Base-by-base conservation (phyloP, 2,329 filamentous ascomycete species). In the Hymenoscyphus occultus region DNA sequence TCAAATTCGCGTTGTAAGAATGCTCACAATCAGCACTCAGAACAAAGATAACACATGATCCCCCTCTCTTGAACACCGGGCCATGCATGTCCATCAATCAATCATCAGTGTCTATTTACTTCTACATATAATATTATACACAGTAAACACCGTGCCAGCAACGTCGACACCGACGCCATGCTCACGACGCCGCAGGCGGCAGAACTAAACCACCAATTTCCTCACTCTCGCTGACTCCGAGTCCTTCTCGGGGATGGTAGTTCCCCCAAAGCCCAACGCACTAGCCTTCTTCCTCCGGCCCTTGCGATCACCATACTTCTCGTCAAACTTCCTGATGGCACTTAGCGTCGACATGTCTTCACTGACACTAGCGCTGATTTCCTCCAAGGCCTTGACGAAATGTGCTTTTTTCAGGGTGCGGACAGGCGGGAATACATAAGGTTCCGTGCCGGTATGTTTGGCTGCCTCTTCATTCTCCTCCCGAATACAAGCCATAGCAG, bases 301-400 rank as follows among this genome's bases (percentile, higher is more conserved):
- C 73, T 86, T 89, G 42, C 89, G 85, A 75, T 97, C 93, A 32
- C 95, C 94, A 76, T 93, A 99, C 76, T 94, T 90, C 78, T 97
- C 92, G 75, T 99, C 95, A 74, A 98, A 99, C 78, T 96, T 96
- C 72, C 92, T 86, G 72, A 99, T 97, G 13, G 91, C 91, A 69
- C 87, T 86, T 68, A 99, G 80, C 39, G 87, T 92, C 59, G 86
- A 83, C 94, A 97, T 98, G 74, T 99, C 93, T 77, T 97, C 94
- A 72, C 87, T 93, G 70, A 97, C 93, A 72, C 91, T 96, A 0
- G 95, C 93, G 64, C 90, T 91, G 71, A 99, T 97, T 77, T 98
- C 93, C 72, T 87, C 85, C 72, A 97, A 82, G 1, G 92, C 95
- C 70, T 87, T 90, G 16, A 93, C 90, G 74, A 99, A 98, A 78